Conservation (phyloP, 495 filamentous ascomycete genomes). For the Haplographium delicatum region DNA sequence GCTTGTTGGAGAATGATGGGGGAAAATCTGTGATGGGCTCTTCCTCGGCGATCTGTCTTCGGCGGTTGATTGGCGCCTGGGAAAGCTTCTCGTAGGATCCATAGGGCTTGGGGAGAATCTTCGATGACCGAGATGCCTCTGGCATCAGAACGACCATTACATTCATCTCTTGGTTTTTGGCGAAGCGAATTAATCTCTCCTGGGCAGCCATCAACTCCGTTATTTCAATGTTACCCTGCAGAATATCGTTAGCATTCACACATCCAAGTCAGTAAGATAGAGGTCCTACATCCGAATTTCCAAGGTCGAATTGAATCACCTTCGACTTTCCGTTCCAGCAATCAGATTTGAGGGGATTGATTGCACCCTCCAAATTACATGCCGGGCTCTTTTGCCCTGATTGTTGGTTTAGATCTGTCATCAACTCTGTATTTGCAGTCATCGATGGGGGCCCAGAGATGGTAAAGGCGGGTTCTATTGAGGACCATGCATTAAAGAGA, state of each 20-base stretch:
- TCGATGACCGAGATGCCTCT: conserved; percentile 11
- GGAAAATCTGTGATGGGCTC: conserved; percentile 8
- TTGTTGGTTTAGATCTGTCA: conserved; percentile 27
- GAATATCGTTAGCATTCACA: neutral
- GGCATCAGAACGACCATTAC: conserved; percentile 22
- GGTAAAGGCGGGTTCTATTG: conserved; percentile 34
- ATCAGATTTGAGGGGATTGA: conserved; percentile 35
- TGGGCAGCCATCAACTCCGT: conserved; percentile 11
- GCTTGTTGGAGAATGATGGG: neutral
- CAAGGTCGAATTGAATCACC: conserved; percentile 24
- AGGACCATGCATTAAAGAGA: conserved; percentile 27
- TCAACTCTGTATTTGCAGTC: conserved; percentile 31
- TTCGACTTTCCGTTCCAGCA: conserved; percentile 44
- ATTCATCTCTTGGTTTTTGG: conserved; percentile 18
- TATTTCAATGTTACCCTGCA: conserved; percentile 2
- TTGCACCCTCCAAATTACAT: conserved; percentile 35
- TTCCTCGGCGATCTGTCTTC: conserved; percentile 20
- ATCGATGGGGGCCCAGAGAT: conserved; percentile 35
- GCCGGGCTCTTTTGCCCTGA: conserved; percentile 15
- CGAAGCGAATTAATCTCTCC: conserved; percentile 16
- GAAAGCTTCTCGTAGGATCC: conserved; percentile 21
- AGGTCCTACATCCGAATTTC: neutral
- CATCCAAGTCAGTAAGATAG: neutral
- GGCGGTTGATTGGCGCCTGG: conserved; percentile 8
- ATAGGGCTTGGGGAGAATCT: conserved; percentile 11